A percentile compares a stretch with the other conserved stretches of the same genome.
phyloP scores from a whole-genome alignment of 768 basidiomycete species.

The Symmetrospora coprosmae region DNA sequence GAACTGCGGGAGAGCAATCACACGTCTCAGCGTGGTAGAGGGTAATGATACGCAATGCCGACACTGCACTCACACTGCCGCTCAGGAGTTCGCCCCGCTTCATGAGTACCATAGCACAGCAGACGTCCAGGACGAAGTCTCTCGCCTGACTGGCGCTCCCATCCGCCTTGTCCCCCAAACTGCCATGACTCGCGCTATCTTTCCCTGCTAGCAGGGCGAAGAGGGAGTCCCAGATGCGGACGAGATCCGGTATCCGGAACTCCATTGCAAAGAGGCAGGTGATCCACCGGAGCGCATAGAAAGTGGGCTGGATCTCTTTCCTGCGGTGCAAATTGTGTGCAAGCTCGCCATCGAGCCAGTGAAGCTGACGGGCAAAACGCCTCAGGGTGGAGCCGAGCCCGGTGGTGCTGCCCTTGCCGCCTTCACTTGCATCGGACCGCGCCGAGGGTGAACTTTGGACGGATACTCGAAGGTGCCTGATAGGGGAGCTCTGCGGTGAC shows the following conservation, averaged over 20 bases:
- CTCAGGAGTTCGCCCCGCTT: constrained; percentile 6
- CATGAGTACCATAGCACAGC: constrained; percentile 3
- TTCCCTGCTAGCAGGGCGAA: constrained; percentile 13
- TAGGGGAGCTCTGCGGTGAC: neutral
- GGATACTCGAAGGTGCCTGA: too few relatives aligned
- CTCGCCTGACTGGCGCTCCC: constrained; percentile 4
- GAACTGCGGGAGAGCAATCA: neutral
- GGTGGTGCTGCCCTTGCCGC: too few relatives aligned
- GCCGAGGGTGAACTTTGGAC: too few relatives aligned
- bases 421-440: too few relatives aligned
- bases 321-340: neutral
- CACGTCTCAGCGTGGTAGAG: neutral
- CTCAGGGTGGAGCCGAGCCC: constrained; percentile 10
- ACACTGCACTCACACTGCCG: constrained; percentile 1
- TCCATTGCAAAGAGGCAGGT: constrained; percentile 15
- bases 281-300: constrained; percentile 20
- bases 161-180: neutral
- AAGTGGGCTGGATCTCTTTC: constrained; percentile 20
- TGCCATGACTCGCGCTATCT: too few relatives aligned
- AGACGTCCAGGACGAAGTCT: constrained; percentile 3
- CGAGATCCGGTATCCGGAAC: constrained; percentile 17
- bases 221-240: constrained; percentile 13
- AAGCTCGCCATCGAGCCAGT: constrained; percentile 13
- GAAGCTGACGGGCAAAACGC: constrained; percentile 7
- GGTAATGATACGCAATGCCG: neutral